A percentile compares a stretch with the other conserved stretches of the same genome.
These are phyloP conservation scores for Saccharomycopsis guyanensis DNA, from an alignment of 805 yeast genomes.

Conservation along the genomic window DNA sequence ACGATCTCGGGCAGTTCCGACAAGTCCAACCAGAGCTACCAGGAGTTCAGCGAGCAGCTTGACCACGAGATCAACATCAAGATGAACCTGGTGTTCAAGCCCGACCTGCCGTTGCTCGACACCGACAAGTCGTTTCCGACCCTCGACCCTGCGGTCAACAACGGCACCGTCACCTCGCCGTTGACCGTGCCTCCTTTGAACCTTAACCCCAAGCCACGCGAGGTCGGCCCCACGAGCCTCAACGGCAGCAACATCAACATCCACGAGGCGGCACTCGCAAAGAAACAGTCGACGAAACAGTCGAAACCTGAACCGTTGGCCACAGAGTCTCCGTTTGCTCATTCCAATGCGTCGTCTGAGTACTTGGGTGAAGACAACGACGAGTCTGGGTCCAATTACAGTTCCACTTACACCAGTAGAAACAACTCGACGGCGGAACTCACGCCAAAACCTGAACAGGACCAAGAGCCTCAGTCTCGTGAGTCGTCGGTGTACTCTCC, in stretches of 20 bases:
- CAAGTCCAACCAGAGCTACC: slow-evolving; percentile 1
- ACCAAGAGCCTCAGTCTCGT: slow-evolving; percentile 2
- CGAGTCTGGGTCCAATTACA: slow-evolving; percentile 5
- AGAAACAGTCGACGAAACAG: not conserved
- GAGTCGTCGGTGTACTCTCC: slow-evolving; percentile 18
- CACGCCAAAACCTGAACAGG: not conserved
- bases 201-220: not conserved
- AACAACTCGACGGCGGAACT: slow-evolving; percentile 14
- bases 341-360: slow-evolving; percentile 15
- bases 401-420: slow-evolving; percentile 15
- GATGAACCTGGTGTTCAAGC: slow-evolving; percentile 10
- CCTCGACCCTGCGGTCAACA: slow-evolving; percentile 9
- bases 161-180: not conserved
- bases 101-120: not conserved
- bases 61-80: slow-evolving; percentile 16
- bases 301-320: not conserved
- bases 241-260: not conserved
- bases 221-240: not conserved
- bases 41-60: slow-evolving; percentile 9
- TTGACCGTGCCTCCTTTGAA: not conserved
- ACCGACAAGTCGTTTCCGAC: slow-evolving; percentile 8
- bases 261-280: not conserved
- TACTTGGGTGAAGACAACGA: slow-evolving; percentile 4
- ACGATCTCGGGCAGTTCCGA: not conserved
- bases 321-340: not conserved